Conservation (phyloP, 805 yeast species). For the Jamesozyma piceae region DNA sequence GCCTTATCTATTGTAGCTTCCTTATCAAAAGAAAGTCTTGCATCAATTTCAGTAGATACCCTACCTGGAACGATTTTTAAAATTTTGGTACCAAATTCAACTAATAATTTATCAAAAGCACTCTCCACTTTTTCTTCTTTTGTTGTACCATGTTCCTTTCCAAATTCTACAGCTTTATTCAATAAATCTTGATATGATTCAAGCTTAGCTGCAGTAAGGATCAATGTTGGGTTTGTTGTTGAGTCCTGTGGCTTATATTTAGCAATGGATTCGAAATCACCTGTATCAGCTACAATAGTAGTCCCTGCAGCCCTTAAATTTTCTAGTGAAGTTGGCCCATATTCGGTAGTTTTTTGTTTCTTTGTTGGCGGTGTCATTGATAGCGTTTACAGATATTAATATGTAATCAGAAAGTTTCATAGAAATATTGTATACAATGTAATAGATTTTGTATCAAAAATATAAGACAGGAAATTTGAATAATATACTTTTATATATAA, state of each 20-base stretch:
- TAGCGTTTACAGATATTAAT: too few relatives aligned
- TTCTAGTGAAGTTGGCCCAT: slow-evolving; percentile 57
- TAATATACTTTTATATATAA: too few relatives aligned
- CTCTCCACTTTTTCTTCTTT: slow-evolving; percentile 51
- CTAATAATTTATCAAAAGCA: slow-evolving; percentile 84
- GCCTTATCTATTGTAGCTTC: slow-evolving; percentile 91
- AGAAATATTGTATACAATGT: too few relatives aligned
- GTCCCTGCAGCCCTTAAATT: slow-evolving; percentile 92
- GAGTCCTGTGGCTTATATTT: slow-evolving; percentile 98
- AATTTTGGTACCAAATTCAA: slow-evolving; percentile 90
- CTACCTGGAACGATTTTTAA: slow-evolving; percentile 93
- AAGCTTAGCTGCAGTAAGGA: slow-evolving; percentile 87
- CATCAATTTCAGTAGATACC: slow-evolving; percentile 97
- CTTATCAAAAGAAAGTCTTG: slow-evolving; percentile 90
- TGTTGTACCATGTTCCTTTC: slow-evolving; percentile 48
- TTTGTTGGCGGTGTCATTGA: slow-evolving; percentile 16
- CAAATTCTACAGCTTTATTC: slow-evolving; percentile 80
- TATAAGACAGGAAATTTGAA: too few relatives aligned
- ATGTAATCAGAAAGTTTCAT: too few relatives aligned
- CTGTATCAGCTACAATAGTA: slow-evolving; percentile 93
- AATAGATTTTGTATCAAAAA: too few relatives aligned
- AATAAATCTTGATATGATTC: slow-evolving; percentile 78
- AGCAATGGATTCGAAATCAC: slow-evolving; percentile 95
- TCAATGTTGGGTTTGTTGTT: slow-evolving; percentile 95
- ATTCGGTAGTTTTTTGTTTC: slow-evolving; percentile 30